These are phyloP conservation scores for Conidiobolus incongruus DNA, from an alignment of 371 early-diverging fungal genomes.

Conservation along the genomic window DNA sequence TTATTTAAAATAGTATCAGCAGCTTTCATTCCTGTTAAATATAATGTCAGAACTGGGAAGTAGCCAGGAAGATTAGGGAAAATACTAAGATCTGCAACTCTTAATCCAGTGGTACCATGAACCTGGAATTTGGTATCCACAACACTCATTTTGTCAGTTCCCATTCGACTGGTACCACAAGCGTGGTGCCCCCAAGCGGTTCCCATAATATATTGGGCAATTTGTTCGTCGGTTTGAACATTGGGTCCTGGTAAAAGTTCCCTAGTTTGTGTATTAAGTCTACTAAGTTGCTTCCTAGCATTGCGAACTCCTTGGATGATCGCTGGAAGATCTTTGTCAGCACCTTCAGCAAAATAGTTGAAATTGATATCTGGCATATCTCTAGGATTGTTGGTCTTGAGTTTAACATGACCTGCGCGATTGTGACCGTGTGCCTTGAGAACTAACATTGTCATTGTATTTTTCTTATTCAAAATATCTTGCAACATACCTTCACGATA, in stretches of 20 bases:
- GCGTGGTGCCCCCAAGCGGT: constrained; percentile 7
- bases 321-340: neutral
- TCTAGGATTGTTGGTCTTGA: neutral
- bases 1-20: constrained; percentile 4
- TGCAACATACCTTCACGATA: neutral
- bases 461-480: neutral
- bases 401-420: neutral
- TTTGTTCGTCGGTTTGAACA: neutral
- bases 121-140: constrained; percentile 11
- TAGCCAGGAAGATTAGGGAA: constrained; percentile 10
- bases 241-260: neutral
- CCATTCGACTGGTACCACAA: constrained; percentile 11
- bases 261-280: neutral
- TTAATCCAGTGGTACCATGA: constrained; percentile 11
- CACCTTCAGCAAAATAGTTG: neutral
- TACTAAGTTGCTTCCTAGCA: neutral
- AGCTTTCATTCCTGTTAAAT: neutral
- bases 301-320: neutral
- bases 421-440: neutral
- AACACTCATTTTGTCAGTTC: constrained; percentile 9
- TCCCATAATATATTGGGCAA: neutral
- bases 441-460: neutral
- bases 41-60: neutral
- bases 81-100: constrained; percentile 17
- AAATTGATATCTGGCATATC: constrained; percentile 4